phyloP scores from a whole-genome alignment of 768 basidiomycete genomes.

The Mrakia frigida region DNA sequence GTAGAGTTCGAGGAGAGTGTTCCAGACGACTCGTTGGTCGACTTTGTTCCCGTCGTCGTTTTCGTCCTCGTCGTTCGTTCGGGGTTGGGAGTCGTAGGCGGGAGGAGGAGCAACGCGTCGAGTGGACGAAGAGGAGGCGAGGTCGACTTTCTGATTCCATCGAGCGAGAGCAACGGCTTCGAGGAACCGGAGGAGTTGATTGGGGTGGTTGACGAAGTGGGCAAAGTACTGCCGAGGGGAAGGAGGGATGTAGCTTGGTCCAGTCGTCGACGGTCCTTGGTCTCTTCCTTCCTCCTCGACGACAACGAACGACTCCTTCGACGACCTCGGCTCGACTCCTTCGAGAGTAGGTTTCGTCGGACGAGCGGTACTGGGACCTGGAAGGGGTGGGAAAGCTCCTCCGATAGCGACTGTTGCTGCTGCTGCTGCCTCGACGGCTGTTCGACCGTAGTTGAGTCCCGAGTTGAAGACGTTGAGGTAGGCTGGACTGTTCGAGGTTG shows the following conservation, averaged over 20 bases:
- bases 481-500: not conserved
- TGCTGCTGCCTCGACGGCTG: constrained; percentile 22
- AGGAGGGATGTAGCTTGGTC: constrained; percentile 46
- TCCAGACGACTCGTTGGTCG: constrained; percentile 87
- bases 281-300: not conserved
- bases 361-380: not conserved
- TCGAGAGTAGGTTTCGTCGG: not conserved
- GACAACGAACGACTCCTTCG: constrained; percentile 5
- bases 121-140: constrained; percentile 2
- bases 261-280: not conserved
- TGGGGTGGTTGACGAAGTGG: constrained; percentile 85
- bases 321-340: not conserved
- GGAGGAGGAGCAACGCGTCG: constrained; percentile 30
- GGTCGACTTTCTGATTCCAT: constrained; percentile 65
- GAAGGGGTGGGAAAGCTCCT: constrained; percentile 2
- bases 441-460: constrained; percentile 16
- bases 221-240: constrained; percentile 86
- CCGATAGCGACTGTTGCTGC: constrained; percentile 19
- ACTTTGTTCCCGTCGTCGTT: constrained; percentile 51
- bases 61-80: constrained; percentile 7
- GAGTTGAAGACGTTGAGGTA: constrained; percentile 29
- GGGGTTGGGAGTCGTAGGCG: not conserved
- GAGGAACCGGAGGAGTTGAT: constrained; percentile 76
- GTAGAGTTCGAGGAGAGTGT: constrained; percentile 90
- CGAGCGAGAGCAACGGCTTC: constrained; percentile 74